A percentile compares a stretch with the other conserved stretches of the same genome.
Evolutionary conservation across 305 asterid genomes (phyloP).

Genomic region (Fraxinus xanthoxyloides): DNA sequence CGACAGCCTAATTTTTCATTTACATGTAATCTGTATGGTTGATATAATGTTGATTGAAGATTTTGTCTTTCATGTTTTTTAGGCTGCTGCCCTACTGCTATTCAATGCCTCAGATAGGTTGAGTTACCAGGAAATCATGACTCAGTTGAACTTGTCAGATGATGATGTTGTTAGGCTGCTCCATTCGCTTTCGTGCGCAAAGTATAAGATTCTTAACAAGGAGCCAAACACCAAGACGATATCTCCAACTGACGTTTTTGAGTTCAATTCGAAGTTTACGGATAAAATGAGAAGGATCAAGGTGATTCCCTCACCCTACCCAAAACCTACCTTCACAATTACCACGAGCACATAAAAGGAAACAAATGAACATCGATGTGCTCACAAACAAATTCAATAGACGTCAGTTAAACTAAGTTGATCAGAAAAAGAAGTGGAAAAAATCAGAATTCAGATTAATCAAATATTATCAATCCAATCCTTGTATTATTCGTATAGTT

Average conservation of each 20-base stretch:
- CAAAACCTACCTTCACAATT: not conserved
- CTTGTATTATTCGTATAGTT: not conserved
- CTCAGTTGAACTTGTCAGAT: constrained; percentile 79
- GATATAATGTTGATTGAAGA: constrained; percentile 1
- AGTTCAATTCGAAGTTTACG: constrained; percentile 81
- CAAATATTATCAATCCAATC: not conserved
- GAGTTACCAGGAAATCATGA: constrained; percentile 88
- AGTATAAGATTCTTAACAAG: constrained; percentile 80
- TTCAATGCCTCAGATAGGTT: constrained; percentile 83
- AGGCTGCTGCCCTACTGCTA: constrained; percentile 89
- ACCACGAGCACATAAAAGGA: not conserved
- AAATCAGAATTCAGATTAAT: not conserved
- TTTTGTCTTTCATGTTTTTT: constrained; percentile 17
- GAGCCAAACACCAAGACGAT: constrained; percentile 85
- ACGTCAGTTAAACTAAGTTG: not conserved
- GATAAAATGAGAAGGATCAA: constrained; percentile 95
- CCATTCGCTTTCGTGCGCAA: constrained; percentile 96
- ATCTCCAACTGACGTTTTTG: constrained; percentile 76
- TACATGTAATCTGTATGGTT: not conserved
- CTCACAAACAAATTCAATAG: not conserved
- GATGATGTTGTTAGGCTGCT: constrained; percentile 94
- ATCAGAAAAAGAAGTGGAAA: not conserved
- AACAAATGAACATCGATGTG: not conserved
- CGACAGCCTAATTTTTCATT: constrained; percentile 8
- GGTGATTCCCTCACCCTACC: constrained; percentile 37